phyloP scores from a whole-genome alignment of 495 filamentous ascomycete genomes.

The Hypoxylon subgilvum region DNA sequence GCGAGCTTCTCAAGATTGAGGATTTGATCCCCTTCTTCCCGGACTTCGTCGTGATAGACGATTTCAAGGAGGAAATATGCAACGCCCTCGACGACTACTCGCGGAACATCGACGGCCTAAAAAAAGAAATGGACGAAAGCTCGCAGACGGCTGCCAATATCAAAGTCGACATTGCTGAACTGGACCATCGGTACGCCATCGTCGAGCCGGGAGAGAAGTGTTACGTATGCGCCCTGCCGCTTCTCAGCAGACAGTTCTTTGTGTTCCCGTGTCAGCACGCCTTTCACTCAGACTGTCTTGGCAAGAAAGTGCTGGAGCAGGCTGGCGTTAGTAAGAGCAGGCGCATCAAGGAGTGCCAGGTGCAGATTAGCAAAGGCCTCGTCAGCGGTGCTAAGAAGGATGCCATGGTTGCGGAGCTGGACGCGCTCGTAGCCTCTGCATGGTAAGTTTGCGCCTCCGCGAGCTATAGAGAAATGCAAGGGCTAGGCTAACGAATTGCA shows the following conservation, averaged over 20 bases:
- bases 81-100: constrained; percentile 89
- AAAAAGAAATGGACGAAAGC: constrained; percentile 93
- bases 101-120: constrained; percentile 84
- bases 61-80: constrained; percentile 99
- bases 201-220: constrained; percentile 96
- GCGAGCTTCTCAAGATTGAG: constrained; percentile 90
- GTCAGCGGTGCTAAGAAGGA: constrained; percentile 71
- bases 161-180: constrained; percentile 77
- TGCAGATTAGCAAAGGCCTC: constrained; percentile 74
- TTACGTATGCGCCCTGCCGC: constrained; percentile 81
- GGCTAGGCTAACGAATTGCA: constrained; percentile 14
- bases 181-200: constrained; percentile 91
- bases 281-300: constrained; percentile 93
- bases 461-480: neutral
- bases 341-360: constrained; percentile 84
- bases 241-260: constrained; percentile 90
- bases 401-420: constrained; percentile 83
- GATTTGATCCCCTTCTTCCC: constrained; percentile 98
- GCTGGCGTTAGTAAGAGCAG: constrained; percentile 74
- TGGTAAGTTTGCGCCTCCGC: constrained; percentile 62
- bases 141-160: constrained; percentile 87
- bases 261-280: constrained; percentile 98
- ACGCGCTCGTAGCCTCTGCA: constrained; percentile 79
- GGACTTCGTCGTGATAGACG: constrained; percentile 98
- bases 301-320: constrained; percentile 77